phyloP scores from a whole-genome alignment of 1,284 basidiomycete species.

The Irpex sp. region DNA sequence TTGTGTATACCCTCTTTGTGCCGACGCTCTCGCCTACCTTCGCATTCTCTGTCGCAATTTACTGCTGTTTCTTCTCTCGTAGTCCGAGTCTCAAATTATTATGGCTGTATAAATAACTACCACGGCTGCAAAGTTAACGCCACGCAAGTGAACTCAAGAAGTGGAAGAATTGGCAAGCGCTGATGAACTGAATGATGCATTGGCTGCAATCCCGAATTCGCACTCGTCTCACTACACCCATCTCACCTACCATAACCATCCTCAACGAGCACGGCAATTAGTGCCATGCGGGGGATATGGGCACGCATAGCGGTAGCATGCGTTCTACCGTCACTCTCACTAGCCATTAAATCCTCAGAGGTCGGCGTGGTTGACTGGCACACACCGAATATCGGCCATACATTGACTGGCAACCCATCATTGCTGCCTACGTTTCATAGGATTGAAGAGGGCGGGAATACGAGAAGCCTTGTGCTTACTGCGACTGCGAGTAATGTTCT shows the following conservation, averaged over 20 bases:
- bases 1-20: neutral
- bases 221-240: no score
- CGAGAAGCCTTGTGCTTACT: conserved; percentile 56
- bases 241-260: neutral
- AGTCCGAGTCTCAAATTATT: neutral
- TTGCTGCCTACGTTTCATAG: conserved; percentile 58
- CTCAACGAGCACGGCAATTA: neutral
- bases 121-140: no score
- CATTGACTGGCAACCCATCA: conserved; percentile 42
- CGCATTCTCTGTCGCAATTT: neutral
- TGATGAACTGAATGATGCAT: no score
- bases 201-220: no score
- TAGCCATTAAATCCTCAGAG: conserved; percentile 53
- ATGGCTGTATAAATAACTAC: neutral
- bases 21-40: neutral
- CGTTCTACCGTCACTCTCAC: neutral
- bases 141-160: no score
- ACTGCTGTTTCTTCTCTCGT: neutral
- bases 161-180: no score
- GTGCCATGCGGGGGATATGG: neutral
- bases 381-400: conserved; percentile 69
- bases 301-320: neutral
- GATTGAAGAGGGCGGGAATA: conserved; percentile 30
- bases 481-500: conserved; percentile 79
- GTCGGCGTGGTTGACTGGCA: conserved; percentile 89